These are phyloP conservation scores for Linderina pennispora DNA, from an alignment of 192 early-diverging fungal genomes.

Conservation along the genomic window DNA sequence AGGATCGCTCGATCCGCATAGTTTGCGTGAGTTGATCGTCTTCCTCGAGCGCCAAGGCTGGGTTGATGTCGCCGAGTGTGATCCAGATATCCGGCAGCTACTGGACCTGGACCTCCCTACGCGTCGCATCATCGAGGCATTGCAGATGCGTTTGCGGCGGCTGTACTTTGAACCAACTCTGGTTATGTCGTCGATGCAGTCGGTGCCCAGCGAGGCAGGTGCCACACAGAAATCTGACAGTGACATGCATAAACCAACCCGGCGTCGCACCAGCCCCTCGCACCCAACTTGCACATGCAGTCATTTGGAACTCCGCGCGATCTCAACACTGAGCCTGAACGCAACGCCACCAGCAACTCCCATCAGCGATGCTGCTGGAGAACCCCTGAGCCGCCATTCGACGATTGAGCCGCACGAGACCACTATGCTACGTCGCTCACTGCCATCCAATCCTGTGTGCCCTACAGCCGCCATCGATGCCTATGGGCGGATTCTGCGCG, in stretches of 20 bases:
- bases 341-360: conserved; percentile 18
- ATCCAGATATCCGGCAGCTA: conserved; percentile 26
- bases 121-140: conserved; percentile 18
- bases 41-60: conserved; percentile 33
- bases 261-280: too few relatives aligned
- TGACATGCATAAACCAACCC: too few relatives aligned
- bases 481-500: conserved; percentile 19
- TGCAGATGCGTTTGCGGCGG: conserved; percentile 41
- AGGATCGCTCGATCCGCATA: conserved; percentile 8
- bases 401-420: conserved; percentile 5
- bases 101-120: conserved; percentile 25
- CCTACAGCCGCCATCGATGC: conserved; percentile 28
- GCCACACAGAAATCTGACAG: too few relatives aligned
- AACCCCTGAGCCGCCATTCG: conserved; percentile 12
- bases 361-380: conserved; percentile 1
- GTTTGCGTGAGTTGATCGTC: conserved; percentile 26
- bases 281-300: too few relatives aligned
- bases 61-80: conserved; percentile 25
- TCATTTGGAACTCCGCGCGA: too few relatives aligned
- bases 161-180: conserved; percentile 33
- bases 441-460: not conserved
- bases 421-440: not conserved
- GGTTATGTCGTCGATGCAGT: conserved; percentile 25
- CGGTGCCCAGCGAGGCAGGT: too few relatives aligned
- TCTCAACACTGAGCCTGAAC: conserved; percentile 5